Percentiles rank a stretch among this genome's conserved stretches.
Conservation (phyloP, 140 eudicot genomes). For the Stevia rebaudiana region DNA sequence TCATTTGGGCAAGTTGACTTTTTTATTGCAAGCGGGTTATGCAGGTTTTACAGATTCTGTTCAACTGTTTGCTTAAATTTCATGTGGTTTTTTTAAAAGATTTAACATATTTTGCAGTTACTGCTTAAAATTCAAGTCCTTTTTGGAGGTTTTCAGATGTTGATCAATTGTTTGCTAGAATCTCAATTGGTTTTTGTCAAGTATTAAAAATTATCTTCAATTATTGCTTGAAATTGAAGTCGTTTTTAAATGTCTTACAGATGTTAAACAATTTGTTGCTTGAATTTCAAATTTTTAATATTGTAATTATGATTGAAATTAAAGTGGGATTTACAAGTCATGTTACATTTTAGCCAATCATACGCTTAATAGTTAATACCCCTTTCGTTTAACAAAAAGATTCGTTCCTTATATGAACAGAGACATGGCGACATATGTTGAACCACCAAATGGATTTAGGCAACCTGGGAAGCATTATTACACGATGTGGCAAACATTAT, state of each 20-base stretch:
- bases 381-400: constrained; percentile 9
- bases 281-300: background rate
- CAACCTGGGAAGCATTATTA: constrained; percentile 59
- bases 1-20: background rate
- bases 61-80: background rate
- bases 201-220: background rate
- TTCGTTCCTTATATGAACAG: constrained; percentile 24
- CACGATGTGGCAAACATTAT: constrained; percentile 61
- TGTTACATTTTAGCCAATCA: background rate
- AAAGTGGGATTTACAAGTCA: background rate
- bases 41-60: background rate
- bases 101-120: background rate
- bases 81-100: background rate
- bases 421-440: constrained; percentile 61
- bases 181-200: background rate
- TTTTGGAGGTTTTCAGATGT: background rate
- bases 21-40: constrained; percentile 3
- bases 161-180: background rate
- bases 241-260: background rate
- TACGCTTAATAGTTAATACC: background rate
- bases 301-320: too few species aligned
- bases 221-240: constrained; percentile 2
- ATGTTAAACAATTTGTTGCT: background rate
- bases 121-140: background rate
- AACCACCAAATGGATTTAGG: constrained; percentile 51